These are phyloP conservation scores for Rhododendron henanense DNA, from an alignment of 148 eudicot species.

Conservation along the genomic window DNA sequence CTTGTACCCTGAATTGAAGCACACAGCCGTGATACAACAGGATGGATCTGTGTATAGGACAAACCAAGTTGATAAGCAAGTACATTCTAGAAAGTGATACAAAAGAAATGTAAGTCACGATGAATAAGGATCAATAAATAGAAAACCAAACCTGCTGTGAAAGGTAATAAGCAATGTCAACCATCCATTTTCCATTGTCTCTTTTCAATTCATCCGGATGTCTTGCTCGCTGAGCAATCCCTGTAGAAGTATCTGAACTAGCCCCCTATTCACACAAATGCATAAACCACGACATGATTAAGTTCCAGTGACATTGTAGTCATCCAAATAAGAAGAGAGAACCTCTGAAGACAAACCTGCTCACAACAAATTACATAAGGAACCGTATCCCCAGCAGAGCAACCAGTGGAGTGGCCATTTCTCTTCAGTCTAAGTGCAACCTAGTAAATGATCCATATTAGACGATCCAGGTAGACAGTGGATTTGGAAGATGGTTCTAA, in stretches of 20 bases:
- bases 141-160: slow-evolving; percentile 75
- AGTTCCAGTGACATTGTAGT: background rate
- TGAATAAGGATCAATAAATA: slow-evolving; percentile 1
- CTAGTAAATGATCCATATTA: slow-evolving; percentile 27
- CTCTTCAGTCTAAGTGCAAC: slow-evolving; percentile 86
- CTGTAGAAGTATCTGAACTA: slow-evolving; percentile 50
- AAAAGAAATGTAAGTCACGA: background rate
- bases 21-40: slow-evolving; percentile 95
- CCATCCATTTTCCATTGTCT: slow-evolving; percentile 76
- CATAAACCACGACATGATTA: background rate
- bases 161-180: slow-evolving; percentile 91
- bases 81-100: background rate
- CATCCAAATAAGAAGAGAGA: slow-evolving; percentile 7
- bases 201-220: slow-evolving; percentile 91
- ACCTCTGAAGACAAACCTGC: slow-evolving; percentile 50
- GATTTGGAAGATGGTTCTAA: background rate
- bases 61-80: slow-evolving; percentile 16
- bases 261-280: slow-evolving; percentile 46
- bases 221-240: slow-evolving; percentile 98
- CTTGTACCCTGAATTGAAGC: slow-evolving; percentile 97
- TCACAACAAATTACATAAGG: slow-evolving; percentile 92
- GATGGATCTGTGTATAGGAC: slow-evolving; percentile 68
- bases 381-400: slow-evolving; percentile 98
- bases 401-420: slow-evolving; percentile 74
- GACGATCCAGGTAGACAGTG: background rate